These are phyloP conservation scores for Diaporthe sp. DNA, from an alignment of 2,329 filamentous ascomycete species.

Conservation along the genomic window DNA sequence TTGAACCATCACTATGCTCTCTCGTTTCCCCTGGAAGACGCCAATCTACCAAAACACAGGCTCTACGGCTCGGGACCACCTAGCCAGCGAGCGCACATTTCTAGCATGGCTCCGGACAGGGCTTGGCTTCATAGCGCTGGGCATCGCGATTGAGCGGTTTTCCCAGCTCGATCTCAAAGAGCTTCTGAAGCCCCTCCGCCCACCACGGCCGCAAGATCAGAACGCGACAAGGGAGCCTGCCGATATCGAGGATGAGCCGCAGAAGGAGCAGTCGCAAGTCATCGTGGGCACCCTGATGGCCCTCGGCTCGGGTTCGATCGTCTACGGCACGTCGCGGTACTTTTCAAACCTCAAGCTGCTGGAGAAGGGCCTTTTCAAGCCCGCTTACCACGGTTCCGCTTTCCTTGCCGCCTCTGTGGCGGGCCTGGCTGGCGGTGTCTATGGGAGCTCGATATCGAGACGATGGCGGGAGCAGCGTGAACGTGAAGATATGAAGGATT, in stretches of 20 bases:
- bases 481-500: conserved; percentile 35
- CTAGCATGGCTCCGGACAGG: conserved; percentile 66
- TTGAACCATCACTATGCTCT: conserved; percentile 26
- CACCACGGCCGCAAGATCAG: conserved; percentile 40
- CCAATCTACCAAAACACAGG: conserved; percentile 59
- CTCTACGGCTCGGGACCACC: conserved; percentile 64
- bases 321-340: conserved; percentile 62
- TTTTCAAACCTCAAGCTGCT: conserved; percentile 58
- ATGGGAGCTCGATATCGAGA: conserved; percentile 45
- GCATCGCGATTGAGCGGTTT: conserved; percentile 62
- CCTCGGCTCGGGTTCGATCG: conserved; percentile 59
- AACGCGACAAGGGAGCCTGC: conserved; percentile 22
- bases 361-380: conserved; percentile 58
- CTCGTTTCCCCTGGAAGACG: conserved; percentile 41
- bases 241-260: conserved; percentile 42
- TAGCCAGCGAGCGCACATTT: conserved; percentile 67
- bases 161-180: conserved; percentile 57
- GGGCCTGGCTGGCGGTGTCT: conserved; percentile 49
- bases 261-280: conserved; percentile 51
- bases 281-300: conserved; percentile 58
- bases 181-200: conserved; percentile 47
- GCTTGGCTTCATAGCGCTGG: conserved; percentile 65
- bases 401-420: conserved; percentile 48
- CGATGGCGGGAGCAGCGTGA: conserved; percentile 42
- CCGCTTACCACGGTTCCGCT: conserved; percentile 50